Conservation (phyloP, 106 monocot genomes). For the Acorus gramineus region DNA sequence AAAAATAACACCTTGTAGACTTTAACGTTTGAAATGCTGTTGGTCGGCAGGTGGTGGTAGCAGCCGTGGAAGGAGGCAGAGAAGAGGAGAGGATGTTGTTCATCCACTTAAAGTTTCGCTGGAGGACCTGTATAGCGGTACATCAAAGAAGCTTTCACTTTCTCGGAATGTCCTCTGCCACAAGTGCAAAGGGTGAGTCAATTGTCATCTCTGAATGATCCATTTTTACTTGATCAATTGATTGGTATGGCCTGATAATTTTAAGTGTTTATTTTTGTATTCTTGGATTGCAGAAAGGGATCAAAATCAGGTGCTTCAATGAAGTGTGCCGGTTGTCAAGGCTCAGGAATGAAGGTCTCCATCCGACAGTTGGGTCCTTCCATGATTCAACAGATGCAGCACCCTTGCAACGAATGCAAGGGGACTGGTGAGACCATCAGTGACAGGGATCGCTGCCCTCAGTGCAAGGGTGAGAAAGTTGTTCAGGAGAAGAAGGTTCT, state of each 20-base stretch:
- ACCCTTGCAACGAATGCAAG: slow-evolving; percentile 83
- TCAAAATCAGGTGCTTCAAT: slow-evolving; percentile 82
- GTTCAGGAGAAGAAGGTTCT: slow-evolving; percentile 88
- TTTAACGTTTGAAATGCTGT: not conserved
- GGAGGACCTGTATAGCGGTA: slow-evolving; percentile 75
- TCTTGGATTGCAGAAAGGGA: slow-evolving; percentile 42
- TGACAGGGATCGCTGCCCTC: slow-evolving; percentile 71
- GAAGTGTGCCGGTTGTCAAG: slow-evolving; percentile 62
- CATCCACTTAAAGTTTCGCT: slow-evolving; percentile 75
- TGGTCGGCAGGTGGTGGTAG: slow-evolving; percentile 36
- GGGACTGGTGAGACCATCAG: slow-evolving; percentile 76
- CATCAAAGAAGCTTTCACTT: slow-evolving; percentile 72
- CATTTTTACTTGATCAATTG: not conserved
- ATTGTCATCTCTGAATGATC: not conserved
- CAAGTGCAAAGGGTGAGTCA: slow-evolving; percentile 69
- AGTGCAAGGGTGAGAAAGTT: slow-evolving; percentile 93
- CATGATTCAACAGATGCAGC: slow-evolving; percentile 94
- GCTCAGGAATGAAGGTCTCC: slow-evolving; percentile 74
- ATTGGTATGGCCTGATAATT: not conserved
- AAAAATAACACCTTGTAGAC: too few relatives aligned
- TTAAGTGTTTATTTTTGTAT: not conserved
- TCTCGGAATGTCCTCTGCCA: slow-evolving; percentile 73
- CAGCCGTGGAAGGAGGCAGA: slow-evolving; percentile 73
- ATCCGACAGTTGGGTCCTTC: slow-evolving; percentile 65
- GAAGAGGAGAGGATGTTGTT: slow-evolving; percentile 78